Evolutionary conservation across 2,329 filamentous ascomycete genomes (phyloP), one percentile per base, ranked within the genome.

Genomic region (Ophiocordyceps camponoti-saundersi): DNA sequence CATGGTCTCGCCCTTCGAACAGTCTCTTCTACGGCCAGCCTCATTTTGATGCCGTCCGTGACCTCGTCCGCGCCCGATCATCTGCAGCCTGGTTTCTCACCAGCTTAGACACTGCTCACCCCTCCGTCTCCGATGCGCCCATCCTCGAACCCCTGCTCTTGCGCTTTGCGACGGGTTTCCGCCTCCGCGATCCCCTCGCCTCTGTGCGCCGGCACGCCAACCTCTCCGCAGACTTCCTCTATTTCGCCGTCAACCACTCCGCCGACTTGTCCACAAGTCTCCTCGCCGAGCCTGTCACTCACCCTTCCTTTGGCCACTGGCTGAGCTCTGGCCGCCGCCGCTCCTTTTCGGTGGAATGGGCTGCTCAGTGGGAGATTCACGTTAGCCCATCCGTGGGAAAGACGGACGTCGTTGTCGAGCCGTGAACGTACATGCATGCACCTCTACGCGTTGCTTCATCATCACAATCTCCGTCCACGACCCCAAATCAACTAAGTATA

Each of bases 111-210:
- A 76, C 73, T 0, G 63, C 76, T 0, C 80, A 84, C 53, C 77
- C 80, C 0, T 76, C 71, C 11, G 74, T 81, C 20, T 82, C 80
- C 0, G 80, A 83, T 54, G 80, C 79, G 16, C 78, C 79, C 0
- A 64, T 83, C 3, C 68, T 84, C 8, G 72, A 81, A 50, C 79
- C 79, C 0, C 61, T 71, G 45, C 61, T 83, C 26, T 65, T 83
- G 42, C 69, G 72, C 48, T 73, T 75, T 64, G 75, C 75, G 0
- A 82, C 79, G 0, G 76, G 77, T 0, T 73, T 79, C 0, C 72
- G 66, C 1, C 68, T 80, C n/a, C 63, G 77, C 47, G 72, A 72
- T 1, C 65, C 65, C 42, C 67, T 75, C 48, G 79, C 75, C 1
- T 57, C 41, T 15, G 2, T 82, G 41, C 57, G 63, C 29, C 71